Evolutionary conservation across 2,329 filamentous ascomycete genomes (phyloP), one percentile per base, ranked within the genome.

Genomic region (Ophiostoma sp.): DNA sequence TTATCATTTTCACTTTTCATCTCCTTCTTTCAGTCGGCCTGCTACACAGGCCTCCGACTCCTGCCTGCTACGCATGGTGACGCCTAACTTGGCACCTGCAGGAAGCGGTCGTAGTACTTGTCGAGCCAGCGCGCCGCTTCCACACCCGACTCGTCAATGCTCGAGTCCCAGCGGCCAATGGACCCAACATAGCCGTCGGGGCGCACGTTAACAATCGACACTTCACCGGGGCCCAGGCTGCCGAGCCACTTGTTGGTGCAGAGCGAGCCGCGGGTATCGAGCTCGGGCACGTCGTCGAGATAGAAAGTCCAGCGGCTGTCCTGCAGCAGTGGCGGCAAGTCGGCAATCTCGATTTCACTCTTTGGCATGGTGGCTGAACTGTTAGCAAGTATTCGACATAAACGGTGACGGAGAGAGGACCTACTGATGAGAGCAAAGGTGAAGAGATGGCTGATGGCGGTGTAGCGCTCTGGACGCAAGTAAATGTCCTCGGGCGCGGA

Each of bases 181-280:
- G 86, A 89, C 1, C 91, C 92, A 4, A 93, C 88, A 79, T 93
- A 94, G 12, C 92, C 91, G 80, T 94, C 92, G 0, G 92, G 92
- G 5, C 92, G 85, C 1, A 94, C 89, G 77, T 91, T 90, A 55
- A 91, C 84, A 55, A 93, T 86, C 4, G 87, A 89, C 6, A 91
- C 86, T 76, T 91, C 87, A 11, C 85, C 83, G 0, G 84, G 83
- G 0, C 82, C 83, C 2, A 93, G 82, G 63, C 84, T 85, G 55
- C 89, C 90, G 7, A 92, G 83, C 91, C 91, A 94, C 80, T 92
- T 93, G 77, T 90, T 86, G 11, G 88, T 92, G 80, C 89, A 92
- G 42, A 84, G 80, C 50, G 82, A 78, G 52, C 84, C 84, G 31
- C 85, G 83, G 2, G 85, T 87, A 72, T 89, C 86, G 73, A 84